Base-by-base conservation (phyloP, 208 protist genomes). In the Acanthamoeba sp. region DNA sequence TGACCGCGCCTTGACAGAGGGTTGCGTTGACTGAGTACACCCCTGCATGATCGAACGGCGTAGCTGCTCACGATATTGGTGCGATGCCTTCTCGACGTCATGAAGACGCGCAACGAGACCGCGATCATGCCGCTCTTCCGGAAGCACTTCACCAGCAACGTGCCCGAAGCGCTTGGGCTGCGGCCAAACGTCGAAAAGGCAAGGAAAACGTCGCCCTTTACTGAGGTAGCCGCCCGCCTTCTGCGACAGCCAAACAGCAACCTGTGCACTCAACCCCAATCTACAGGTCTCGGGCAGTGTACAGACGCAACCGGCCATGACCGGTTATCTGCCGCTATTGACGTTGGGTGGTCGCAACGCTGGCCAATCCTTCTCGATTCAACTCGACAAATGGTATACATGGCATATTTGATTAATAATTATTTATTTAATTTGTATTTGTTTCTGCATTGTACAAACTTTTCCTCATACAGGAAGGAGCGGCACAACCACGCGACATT, bases 81-180 rank as follows among this genome's bases (percentile, higher is more conserved):
- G 18, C 73, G 36, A 5, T 84, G 73, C 24, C 27, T 50, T 0
- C 6, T 84, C 73, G 73, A 84, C 42, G 55, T 84, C 7, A 34
- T 52, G 73, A n/a, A 6, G 36, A 18, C 73, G 22, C 1, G 18
- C 3, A 27, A 84, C 40, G 24, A 20, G 18, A 24, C 20, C 9
- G 73, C 73, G 6, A 52, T 84, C 24, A 40, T 20, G 14, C 73
- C 73, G 9, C 24, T 84, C 16, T 84, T 55, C 29, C 6, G 40
- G 38, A 20, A 52, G 42, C 73, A 84, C 42, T 84, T 84, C 73
- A 84, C 73, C 20, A 84, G 66, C 32, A 78, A 78, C 36, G 66
- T 45, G 1, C 66, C 66, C 6, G 16, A 78, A 45, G 66, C 66
- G n/a, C 66, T 78, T 20, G 66, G 16, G 10, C 36, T 78, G 36